phyloP scores from a whole-genome alignment of 2,329 filamentous ascomycete species.

The Ceratocystis harringtonii region DNA sequence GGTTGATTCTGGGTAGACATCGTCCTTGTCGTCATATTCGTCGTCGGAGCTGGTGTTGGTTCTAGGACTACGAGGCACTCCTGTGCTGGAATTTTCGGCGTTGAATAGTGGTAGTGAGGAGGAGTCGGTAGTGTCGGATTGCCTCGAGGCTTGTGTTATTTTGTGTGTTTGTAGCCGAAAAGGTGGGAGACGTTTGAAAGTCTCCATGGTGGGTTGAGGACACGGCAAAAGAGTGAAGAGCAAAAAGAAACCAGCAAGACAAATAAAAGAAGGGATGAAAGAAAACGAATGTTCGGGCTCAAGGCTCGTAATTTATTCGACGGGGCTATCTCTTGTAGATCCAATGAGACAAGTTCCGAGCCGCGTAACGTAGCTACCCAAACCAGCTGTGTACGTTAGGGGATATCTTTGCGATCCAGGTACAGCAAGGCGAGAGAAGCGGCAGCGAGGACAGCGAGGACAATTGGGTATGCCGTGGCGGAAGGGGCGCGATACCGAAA shows the following conservation, averaged over 20 bases:
- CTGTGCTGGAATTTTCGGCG: constrained; percentile 32
- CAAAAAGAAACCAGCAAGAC: background rate
- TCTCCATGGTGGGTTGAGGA: constrained; percentile 10
- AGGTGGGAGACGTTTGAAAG: constrained; percentile 14
- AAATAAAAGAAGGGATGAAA: background rate
- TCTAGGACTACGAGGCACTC: background rate
- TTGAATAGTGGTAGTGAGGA: constrained; percentile 19
- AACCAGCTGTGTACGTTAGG: background rate
- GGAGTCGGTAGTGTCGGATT: constrained; percentile 26
- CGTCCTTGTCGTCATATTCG: constrained; percentile 2
- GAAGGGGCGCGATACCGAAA: background rate
- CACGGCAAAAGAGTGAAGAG: background rate
- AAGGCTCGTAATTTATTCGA: background rate
- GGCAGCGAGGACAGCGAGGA: background rate
- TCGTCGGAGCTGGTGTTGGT: constrained; percentile 5
- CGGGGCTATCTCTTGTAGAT: background rate
- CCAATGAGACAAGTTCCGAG: background rate
- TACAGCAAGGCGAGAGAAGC: background rate
- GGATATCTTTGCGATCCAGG: background rate
- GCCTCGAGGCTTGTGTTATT: constrained; percentile 21
- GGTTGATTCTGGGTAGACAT: background rate
- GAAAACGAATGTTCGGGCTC: background rate
- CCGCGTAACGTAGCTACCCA: background rate
- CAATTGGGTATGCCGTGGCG: background rate
- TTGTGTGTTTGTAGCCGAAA: constrained; percentile 9